phyloP scores from a whole-genome alignment of 2,329 filamentous ascomycete species.

The Fonsecaea multimorphosa region DNA sequence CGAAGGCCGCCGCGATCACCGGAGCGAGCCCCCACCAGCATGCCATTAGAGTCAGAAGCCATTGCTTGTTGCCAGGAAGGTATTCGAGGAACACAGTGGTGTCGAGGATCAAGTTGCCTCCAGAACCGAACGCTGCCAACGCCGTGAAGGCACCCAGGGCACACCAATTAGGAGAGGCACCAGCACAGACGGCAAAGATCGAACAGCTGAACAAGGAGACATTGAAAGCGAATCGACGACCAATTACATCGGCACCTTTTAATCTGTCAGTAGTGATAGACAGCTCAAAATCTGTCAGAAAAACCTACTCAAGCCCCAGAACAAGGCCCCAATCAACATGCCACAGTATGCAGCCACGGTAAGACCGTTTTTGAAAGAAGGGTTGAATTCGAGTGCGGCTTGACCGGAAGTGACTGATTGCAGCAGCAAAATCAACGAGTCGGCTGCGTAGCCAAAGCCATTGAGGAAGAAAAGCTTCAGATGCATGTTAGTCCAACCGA shows the following conservation, averaged over 20 bases:
- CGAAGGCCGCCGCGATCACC: conserved; percentile 35
- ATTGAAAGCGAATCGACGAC: conserved; percentile 72
- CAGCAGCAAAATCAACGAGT: conserved; percentile 45
- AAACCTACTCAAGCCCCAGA: conserved; percentile 67
- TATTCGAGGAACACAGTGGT: conserved; percentile 64
- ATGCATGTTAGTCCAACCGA: conserved; percentile 66
- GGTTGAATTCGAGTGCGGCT: conserved; percentile 36
- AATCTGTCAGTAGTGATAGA: not conserved
- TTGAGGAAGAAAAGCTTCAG: conserved; percentile 67
- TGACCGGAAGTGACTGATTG: conserved; percentile 37
- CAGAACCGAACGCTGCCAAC: conserved; percentile 45
- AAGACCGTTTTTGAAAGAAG: conserved; percentile 38
- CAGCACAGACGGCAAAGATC: conserved; percentile 68
- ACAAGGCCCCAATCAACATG: conserved; percentile 57
- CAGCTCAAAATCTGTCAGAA: not conserved
- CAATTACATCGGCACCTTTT: conserved; percentile 67
- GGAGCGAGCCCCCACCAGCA: conserved; percentile 46
- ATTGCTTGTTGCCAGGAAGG: conserved; percentile 64
- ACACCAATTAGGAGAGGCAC: conserved; percentile 66
- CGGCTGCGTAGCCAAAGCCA: conserved; percentile 61
- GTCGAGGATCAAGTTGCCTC: conserved; percentile 42
- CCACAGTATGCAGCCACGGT: conserved; percentile 52
- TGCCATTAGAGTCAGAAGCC: conserved; percentile 55
- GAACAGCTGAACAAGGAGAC: conserved; percentile 68
- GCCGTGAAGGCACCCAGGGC: conserved; percentile 34